Evolutionary conservation across 306 rosid species (phyloP), one percentile per base, ranked within the genome.

Genomic region (Senna siamea): DNA sequence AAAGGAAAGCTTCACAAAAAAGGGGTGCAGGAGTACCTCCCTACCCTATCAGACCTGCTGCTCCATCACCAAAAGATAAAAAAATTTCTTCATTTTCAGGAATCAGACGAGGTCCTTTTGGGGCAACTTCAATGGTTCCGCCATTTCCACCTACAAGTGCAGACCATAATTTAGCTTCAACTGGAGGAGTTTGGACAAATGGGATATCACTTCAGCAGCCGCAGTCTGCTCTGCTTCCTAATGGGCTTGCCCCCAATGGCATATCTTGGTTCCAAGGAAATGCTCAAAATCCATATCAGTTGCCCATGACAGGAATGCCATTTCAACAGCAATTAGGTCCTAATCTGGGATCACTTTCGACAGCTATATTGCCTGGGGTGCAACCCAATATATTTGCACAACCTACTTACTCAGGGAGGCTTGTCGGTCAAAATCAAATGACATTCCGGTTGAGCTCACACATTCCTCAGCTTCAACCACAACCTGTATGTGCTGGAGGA

Each of bases 151-250:
- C 82, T 9, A 7, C 69, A 32, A 73, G 85, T 13, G 34, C 79
- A 26, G 72, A 70, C 30, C 83, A 84, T 34, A 66, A 80, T 52
- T 47, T 80, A 17, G 52, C 71, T 26, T 2, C 83, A 53, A 91
- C 76, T 22, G 87, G 80, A 69, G 74, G 81, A 71, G 74, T 82
- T 77, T 86, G 97, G 98, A 28, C 84, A 51, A 78, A 78, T 18
- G 86, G 88, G 65, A 67, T 80, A 10, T 2, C 64, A 57, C 55
- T 69, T 72, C 89, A 76, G 81, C 92, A 76, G 66, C 91, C 83
- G 51, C 92, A 69, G 57, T 65, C 71, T 56, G 74, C 74, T 6
- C 19, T 79, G 59, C 69, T 87, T 78, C 87, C 87, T 12, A 83
- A 74, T 71, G 86, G 82, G 46, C 78, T 88, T 69, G 84, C 89